Conservation (phyloP, 208 protist genomes). For the Trypanosoma avium region DNA sequence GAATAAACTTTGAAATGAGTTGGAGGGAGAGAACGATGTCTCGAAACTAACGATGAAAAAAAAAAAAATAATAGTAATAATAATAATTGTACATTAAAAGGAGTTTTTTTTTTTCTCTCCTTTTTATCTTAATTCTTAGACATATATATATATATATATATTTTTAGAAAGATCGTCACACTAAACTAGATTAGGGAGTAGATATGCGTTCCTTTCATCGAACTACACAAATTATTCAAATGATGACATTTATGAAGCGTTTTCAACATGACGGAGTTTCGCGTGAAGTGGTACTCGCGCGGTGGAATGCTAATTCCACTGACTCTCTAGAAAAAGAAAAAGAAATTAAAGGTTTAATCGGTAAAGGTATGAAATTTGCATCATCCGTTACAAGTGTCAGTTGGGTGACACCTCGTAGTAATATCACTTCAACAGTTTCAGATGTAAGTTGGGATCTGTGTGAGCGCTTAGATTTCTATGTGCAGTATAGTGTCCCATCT, state of each 20-base stretch:
- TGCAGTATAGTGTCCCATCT: constrained; percentile 77
- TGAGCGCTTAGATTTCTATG: constrained; percentile 81
- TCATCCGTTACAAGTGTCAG: constrained; percentile 35
- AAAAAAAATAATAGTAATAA: too few relatives aligned
- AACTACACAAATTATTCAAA: background rate
- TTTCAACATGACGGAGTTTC: constrained; percentile 24
- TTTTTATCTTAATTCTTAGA: constrained; percentile 2
- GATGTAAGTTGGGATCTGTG: constrained; percentile 73
- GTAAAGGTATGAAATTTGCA: constrained; percentile 77
- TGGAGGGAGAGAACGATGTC: too few relatives aligned
- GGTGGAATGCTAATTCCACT: constrained; percentile 39
- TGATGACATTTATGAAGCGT: background rate
- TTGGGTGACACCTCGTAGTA: constrained; percentile 10
- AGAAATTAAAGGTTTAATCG: constrained; percentile 21
- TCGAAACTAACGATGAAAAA: too few relatives aligned
- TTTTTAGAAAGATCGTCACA: background rate
- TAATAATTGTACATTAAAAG: too few relatives aligned
- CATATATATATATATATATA: too few relatives aligned
- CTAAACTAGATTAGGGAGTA: background rate
- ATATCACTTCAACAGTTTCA: constrained; percentile 34
- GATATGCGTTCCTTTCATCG: constrained; percentile 14
- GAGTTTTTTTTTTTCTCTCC: background rate
- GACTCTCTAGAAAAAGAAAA: constrained; percentile 4
- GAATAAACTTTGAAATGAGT: too few relatives aligned
- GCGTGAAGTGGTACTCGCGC: constrained; percentile 40